Base-by-base conservation (phyloP, 1,139 yeast species). In the Suhomyces choctaworum region DNA sequence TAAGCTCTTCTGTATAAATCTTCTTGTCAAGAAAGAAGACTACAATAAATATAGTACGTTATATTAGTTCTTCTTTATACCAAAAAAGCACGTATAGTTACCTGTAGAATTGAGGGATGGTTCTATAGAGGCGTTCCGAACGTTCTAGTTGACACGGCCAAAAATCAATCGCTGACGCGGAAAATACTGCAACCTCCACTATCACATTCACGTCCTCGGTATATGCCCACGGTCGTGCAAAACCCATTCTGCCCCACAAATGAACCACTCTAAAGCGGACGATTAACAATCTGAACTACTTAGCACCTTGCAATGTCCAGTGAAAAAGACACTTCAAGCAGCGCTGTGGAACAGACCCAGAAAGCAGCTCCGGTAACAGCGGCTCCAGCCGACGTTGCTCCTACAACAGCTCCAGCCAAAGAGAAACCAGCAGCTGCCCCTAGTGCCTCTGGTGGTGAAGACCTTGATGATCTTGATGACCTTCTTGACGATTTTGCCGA, bases 401-500 rank as follows among this genome's bases (percentile, higher is more conserved):
- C 23, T 4, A 7, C 19, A n/a, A 27, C 21, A 2, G 26, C 22
- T 19, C 16, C 26, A 4, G 20, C 17, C 7, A 19, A 29, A n/a
- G 25, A 17, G 10, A 13, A 22, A 20, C 15, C 21, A 21, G 27
- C 25, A 5, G 29, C 24, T 5, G 24, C 33, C 10, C 32, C 42
- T 11, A 30, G 40, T 7, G 25, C 40, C 11, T 16, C 43, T 3
- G 60, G 52, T 3, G 76, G 70, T 13, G 87, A 80, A 39, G 85
- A 80, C 36, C 68, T 80, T 41, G 89, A 83, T 51, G 94, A 84
- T 47, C 68, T 84, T 47, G 94, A 83, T 47, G 90, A 82, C 48
- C 69, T 81, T 41, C 64, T 84, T 34, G 89, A 82, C 50, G 89
- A 83, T 40, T 82, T 82, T 57, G 90, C 88, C 27, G 87, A 83